A percentile compares a stretch with the other conserved stretches of the same genome.
These are phyloP conservation scores for Wickerhamiella nectarea DNA, from an alignment of 805 yeast species.

Conservation along the genomic window DNA sequence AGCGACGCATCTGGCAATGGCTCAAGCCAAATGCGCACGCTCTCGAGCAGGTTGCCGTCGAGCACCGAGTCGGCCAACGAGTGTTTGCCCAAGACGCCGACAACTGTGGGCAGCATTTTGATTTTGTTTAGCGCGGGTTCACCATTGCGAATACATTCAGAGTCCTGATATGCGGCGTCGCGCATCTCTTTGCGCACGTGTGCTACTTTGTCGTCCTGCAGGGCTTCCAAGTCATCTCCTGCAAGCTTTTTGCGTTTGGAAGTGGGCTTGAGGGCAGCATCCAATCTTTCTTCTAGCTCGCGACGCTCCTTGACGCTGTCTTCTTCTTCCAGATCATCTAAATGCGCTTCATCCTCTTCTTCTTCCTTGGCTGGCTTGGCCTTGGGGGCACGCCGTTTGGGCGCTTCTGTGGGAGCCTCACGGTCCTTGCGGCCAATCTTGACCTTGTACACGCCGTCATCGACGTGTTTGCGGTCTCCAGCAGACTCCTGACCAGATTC, in stretches of 20 bases:
- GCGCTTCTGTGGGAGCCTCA: slow-evolving; percentile 8
- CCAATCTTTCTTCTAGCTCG: slow-evolving; percentile 68
- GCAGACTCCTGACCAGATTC: not conserved
- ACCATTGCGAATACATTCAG: slow-evolving; percentile 43
- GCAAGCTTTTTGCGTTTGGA: slow-evolving; percentile 51
- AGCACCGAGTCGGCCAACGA: slow-evolving; percentile 81
- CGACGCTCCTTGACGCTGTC: slow-evolving; percentile 42
- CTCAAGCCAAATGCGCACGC: slow-evolving; percentile 92
- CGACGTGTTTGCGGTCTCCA: slow-evolving; percentile 20
- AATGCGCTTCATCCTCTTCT: slow-evolving; percentile 1
- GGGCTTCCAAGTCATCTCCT: slow-evolving; percentile 87
- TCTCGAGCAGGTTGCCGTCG: slow-evolving; percentile 86
- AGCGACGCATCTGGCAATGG: slow-evolving; percentile 95
- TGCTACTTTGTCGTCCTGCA: slow-evolving; percentile 84
- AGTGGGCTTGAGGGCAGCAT: slow-evolving; percentile 56
- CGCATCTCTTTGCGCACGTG: slow-evolving; percentile 80
- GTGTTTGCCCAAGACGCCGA: slow-evolving; percentile 60
- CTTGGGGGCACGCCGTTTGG: slow-evolving; percentile 12
- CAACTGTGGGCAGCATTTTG: slow-evolving; percentile 66
- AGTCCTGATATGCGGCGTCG: slow-evolving; percentile 42
- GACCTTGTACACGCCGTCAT: slow-evolving; percentile 29
- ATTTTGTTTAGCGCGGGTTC: slow-evolving; percentile 65
- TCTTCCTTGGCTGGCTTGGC: slow-evolving; percentile 13
- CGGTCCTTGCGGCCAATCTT: slow-evolving; percentile 18
- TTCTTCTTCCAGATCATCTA: slow-evolving; percentile 15